These are phyloP conservation scores for Talaromyces sp. DNA, from an alignment of 2,329 filamentous ascomycete genomes.

Conservation along the genomic window DNA sequence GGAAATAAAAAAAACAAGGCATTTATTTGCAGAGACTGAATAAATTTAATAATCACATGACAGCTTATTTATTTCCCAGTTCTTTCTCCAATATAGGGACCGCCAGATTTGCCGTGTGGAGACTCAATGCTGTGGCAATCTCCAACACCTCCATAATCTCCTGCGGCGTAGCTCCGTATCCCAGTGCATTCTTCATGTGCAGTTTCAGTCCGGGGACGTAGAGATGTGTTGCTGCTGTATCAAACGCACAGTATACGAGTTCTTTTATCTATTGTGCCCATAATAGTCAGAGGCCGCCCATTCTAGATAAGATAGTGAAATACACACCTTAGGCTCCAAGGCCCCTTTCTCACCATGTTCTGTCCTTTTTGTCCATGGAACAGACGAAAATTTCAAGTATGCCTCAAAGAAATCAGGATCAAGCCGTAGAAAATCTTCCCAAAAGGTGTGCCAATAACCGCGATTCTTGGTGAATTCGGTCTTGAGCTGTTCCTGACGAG, in stretches of 20 bases:
- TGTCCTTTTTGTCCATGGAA: conserved; percentile 25
- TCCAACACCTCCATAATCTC: conserved; percentile 48
- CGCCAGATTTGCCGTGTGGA: not conserved
- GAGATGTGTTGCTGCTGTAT: conserved; percentile 44
- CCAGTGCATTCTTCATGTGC: conserved; percentile 46
- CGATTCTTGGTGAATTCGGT: conserved; percentile 41
- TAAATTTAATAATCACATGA: not conserved
- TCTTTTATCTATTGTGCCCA: conserved; percentile 36
- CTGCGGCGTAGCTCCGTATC: conserved; percentile 41
- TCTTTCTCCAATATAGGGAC: not conserved
- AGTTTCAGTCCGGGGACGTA: conserved; percentile 44
- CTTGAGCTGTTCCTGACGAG: conserved; percentile 34
- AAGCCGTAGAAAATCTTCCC: conserved; percentile 19
- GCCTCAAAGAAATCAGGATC: conserved; percentile 46
- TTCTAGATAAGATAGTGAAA: not conserved
- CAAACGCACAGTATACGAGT: conserved; percentile 46
- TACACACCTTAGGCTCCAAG: conserved; percentile 33
- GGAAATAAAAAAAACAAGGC: not conserved
- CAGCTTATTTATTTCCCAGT: not conserved
- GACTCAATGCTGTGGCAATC: conserved; percentile 26
- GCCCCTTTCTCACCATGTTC: conserved; percentile 24
- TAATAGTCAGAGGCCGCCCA: not conserved
- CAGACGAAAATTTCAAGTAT: conserved; percentile 42
- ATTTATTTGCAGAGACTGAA: not conserved
- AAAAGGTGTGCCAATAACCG: conserved; percentile 43